phyloP scores from a whole-genome alignment of 1,139 yeast species.

The Casaregolazyma suthepensis region DNA sequence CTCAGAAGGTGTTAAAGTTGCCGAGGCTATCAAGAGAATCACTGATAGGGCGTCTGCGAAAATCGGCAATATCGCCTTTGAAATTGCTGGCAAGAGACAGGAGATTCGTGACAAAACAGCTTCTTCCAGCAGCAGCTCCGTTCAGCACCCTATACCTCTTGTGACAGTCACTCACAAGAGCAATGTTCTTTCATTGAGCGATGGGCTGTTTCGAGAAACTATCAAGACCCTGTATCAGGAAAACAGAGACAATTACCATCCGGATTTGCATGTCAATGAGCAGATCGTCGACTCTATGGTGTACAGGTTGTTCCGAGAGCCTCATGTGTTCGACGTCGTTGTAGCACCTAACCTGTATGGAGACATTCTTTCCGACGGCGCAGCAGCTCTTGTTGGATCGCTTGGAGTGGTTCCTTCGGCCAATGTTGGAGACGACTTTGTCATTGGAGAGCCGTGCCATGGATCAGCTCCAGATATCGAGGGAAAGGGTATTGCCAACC shows the following conservation, averaged over 20 bases:
- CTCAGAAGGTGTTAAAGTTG: constrained; percentile 74
- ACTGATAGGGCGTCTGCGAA: constrained; percentile 77
- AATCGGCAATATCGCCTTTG: constrained; percentile 87
- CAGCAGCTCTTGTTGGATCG: constrained; percentile 97
- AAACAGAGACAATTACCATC: constrained; percentile 47
- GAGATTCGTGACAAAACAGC: constrained; percentile 58
- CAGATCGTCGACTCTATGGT: constrained; percentile 99
- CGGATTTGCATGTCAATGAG: constrained; percentile 54
- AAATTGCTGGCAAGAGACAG: constrained; percentile 89
- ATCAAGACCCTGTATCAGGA: constrained; percentile 71
- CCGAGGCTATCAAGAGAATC: constrained; percentile 97
- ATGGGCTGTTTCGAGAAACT: constrained; percentile 93
- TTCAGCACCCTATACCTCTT: constrained; percentile 45
- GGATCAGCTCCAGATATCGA: constrained; percentile 99
- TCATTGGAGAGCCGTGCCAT: constrained; percentile 98
- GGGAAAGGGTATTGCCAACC: constrained; percentile 91
- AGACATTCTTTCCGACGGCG: constrained; percentile 95
- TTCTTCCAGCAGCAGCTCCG: constrained; percentile 27
- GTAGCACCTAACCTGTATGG: constrained; percentile 99
- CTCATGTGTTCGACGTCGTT: constrained; percentile 92
- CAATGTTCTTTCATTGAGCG: constrained; percentile 85
- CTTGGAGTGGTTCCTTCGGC: constrained; percentile 98
- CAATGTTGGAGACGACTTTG: constrained; percentile 92
- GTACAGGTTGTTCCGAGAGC: constrained; percentile 96
- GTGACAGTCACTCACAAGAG: constrained; percentile 96